Percentiles rank a stretch among this genome's conserved stretches.
These are phyloP conservation scores for Rhodotorula sp. DNA, from an alignment of 1,284 basidiomycete species.

Conservation along the genomic window DNA sequence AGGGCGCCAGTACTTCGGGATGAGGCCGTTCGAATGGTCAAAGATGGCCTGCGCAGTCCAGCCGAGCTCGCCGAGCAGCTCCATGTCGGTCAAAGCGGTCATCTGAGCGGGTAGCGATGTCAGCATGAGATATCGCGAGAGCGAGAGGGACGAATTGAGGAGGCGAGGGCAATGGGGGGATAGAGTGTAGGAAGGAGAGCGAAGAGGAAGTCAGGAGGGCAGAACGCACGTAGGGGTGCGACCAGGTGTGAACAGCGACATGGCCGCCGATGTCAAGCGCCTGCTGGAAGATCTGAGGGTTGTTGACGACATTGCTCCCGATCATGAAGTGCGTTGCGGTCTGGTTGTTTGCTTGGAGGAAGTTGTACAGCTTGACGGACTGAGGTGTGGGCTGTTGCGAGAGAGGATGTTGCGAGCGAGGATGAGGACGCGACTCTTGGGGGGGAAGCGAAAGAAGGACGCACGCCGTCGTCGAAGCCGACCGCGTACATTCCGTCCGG, in stretches of 20 bases:
- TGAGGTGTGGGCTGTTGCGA: slow-evolving; percentile 48
- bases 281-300: slow-evolving; percentile 55
- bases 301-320: slow-evolving; percentile 66
- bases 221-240: slow-evolving; percentile 27
- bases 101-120: slow-evolving; percentile 58
- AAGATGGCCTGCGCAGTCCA: slow-evolving; percentile 81
- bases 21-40: slow-evolving; percentile 53
- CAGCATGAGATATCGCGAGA: background rate
- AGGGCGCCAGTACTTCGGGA: slow-evolving; percentile 20
- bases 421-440: background rate
- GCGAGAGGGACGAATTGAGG: too few relatives aligned
- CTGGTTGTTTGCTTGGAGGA: slow-evolving; percentile 64
- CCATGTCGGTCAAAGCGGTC: slow-evolving; percentile 70
- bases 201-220: background rate
- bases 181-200: too few relatives aligned
- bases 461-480: slow-evolving; percentile 74
- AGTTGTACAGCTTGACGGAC: slow-evolving; percentile 58
- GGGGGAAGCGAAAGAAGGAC: slow-evolving; percentile 42
- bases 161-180: too few relatives aligned
- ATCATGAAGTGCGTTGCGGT: slow-evolving; percentile 80
- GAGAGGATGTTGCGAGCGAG: background rate
- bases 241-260: slow-evolving; percentile 56
- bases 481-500: slow-evolving; percentile 27
- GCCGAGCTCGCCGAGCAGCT: slow-evolving; percentile 74
- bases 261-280: slow-evolving; percentile 33